Conservation (phyloP, 345 rosid species). For the Melaleuca alternifolia region DNA sequence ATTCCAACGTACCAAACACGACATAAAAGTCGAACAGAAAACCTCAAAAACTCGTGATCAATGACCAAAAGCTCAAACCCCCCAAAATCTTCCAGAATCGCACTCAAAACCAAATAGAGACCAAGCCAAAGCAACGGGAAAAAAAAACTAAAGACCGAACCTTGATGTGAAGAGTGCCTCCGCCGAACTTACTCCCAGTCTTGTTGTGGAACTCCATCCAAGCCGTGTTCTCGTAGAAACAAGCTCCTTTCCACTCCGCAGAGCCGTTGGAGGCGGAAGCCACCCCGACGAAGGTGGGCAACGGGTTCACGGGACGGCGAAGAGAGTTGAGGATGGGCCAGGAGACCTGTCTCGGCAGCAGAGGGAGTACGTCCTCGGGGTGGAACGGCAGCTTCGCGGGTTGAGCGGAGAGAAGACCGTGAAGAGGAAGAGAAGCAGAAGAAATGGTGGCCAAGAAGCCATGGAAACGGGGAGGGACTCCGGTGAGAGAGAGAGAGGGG, state of each 20-base stretch:
- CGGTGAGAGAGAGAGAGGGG: too few species aligned
- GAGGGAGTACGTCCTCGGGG: too few species aligned
- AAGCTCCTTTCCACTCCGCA: constrained; percentile 81
- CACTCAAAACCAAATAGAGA: not conserved
- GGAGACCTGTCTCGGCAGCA: too few species aligned
- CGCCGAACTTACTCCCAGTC: constrained; percentile 68
- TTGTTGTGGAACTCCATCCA: constrained; percentile 91
- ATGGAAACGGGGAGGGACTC: too few species aligned
- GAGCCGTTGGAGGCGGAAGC: constrained; percentile 37
- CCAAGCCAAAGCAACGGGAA: not conserved
- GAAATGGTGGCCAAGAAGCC: too few species aligned
- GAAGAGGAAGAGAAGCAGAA: too few species aligned
- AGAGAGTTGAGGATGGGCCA: too few species aligned
- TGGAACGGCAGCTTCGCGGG: too few species aligned
- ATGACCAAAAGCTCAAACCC: not conserved
- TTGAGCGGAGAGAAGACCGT: too few species aligned
- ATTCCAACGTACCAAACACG: not conserved
- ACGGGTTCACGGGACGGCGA: constrained; percentile 54
- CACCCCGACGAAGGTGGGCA: constrained; percentile 79
- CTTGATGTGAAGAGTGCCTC: constrained; percentile 92
- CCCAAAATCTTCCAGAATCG: not conserved
- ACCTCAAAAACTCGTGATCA: not conserved
- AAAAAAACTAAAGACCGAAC: constrained; percentile 7
- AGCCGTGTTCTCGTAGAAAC: constrained; percentile 66
- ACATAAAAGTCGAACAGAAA: not conserved